Base-by-base conservation (phyloP, 2,329 filamentous ascomycete species). In the Coniochaeta prunicola region DNA sequence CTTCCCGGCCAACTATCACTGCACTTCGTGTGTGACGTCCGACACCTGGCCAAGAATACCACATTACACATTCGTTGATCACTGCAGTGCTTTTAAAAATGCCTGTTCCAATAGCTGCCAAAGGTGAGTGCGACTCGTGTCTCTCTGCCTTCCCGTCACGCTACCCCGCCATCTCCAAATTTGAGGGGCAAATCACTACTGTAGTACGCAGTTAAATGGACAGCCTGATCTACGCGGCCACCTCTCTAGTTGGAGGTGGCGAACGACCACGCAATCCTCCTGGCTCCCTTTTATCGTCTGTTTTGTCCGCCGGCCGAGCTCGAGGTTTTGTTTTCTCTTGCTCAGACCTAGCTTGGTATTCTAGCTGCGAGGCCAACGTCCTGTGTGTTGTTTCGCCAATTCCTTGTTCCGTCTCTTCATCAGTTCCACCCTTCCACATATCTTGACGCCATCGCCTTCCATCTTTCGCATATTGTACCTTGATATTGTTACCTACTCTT, bases 41-140 rank as follows among this genome's bases (percentile, higher is more conserved):
- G n/a, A 24, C 15, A 24, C 13, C 5, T 9, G 21, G 4, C 2
- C 40, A 10, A 17, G 30, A 33, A 34, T 13, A 56, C n/a, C 13
- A 30, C 21, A 10, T 36, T 33, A 33, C 34, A 48, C 42, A 30
- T 30, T 30, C 45, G 24, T 28, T 50, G 45, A 28, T 50, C 13
- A 38, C 45, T 50, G 45, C 45, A 50, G 45, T 50, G 45, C 13
- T 54, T n/a, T 34, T 60, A 58, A 67, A 62, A 38, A 75, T 75
- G 73, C 71, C 73, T 61, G 58, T 72, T 40, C 69, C 72, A 50
- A 55, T 75, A 60, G 67, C 66, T 56, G 72, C 71, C 62, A 74
- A 75, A 67, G 72, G 73, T 75, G 62, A 68, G 73, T 61, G 45
- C 26, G 21, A 50, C 45, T 28, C 30, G 24, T 50, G 45, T 50